These are phyloP conservation scores for Plasmodium berghei DNA, from an alignment of 169 alveolate genomes.

Conservation along the genomic window DNA sequence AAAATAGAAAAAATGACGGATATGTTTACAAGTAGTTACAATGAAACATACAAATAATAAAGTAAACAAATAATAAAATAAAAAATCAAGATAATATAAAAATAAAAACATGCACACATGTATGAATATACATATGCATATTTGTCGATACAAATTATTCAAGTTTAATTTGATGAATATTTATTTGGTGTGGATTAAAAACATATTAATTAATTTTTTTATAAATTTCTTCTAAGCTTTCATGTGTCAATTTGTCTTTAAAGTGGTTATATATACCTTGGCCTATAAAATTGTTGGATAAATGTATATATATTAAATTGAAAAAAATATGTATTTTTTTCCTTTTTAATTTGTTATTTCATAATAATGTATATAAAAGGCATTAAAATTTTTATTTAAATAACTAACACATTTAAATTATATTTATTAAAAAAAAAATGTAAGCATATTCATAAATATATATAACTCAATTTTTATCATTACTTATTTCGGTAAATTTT, in stretches of 20 bases:
- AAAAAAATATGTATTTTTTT: not conserved
- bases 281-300: conserved; percentile 1
- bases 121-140: too few species aligned
- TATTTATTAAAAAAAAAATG: too few species aligned
- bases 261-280: conserved; percentile 42
- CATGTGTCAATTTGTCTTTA: conserved; percentile 56
- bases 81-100: too few species aligned
- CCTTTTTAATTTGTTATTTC: not conserved
- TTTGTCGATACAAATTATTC: too few species aligned
- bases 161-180: too few species aligned
- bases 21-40: too few species aligned
- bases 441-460: too few species aligned
- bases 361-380: not conserved
- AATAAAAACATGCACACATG: too few species aligned
- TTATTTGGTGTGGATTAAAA: not conserved
- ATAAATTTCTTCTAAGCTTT: conserved; percentile 43
- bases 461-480: not conserved
- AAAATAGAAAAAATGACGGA: too few species aligned
- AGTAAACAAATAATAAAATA: too few species aligned
- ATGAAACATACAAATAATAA: too few species aligned
- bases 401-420: too few species aligned
- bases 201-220: conserved; percentile 10
- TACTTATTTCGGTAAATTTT: conserved; percentile 51
- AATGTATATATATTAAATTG: not conserved
- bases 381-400: not conserved